Conservation (phyloP, 768 basidiomycete species). For the Lentinus brumalis region DNA sequence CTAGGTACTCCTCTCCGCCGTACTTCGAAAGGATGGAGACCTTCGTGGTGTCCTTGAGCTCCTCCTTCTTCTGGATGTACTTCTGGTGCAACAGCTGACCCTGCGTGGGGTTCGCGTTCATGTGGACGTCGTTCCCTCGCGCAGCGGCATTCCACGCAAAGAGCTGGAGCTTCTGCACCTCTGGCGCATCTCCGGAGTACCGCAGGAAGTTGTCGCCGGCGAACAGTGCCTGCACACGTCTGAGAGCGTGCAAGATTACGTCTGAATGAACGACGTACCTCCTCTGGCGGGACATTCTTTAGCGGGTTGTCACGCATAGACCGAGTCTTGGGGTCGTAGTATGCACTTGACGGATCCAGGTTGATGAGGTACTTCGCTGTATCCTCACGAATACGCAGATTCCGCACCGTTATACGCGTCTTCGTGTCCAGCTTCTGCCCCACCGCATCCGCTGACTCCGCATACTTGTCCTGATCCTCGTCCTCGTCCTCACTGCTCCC, state of each 20-base stretch:
- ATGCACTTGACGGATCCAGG: slow-evolving; percentile 91
- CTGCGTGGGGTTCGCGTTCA: slow-evolving; percentile 95
- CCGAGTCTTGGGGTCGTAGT: slow-evolving; percentile 99
- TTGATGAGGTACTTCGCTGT: slow-evolving; percentile 99
- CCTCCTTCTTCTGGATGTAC: slow-evolving; percentile 91
- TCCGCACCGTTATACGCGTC: slow-evolving; percentile 96
- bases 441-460: slow-evolving; percentile 95
- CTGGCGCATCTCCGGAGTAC: slow-evolving; percentile 88
- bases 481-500: slow-evolving; percentile 96
- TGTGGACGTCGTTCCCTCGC: slow-evolving; percentile 91
- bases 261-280: slow-evolving; percentile 55
- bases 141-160: slow-evolving; percentile 98
- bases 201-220: slow-evolving; percentile 97
- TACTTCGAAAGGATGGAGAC: slow-evolving; percentile 90
- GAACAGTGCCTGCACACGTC: slow-evolving; percentile 65
- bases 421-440: slow-evolving; percentile 98
- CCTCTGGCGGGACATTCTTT: slow-evolving; percentile 77
- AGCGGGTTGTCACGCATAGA: slow-evolving; percentile 98
- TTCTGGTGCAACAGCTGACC: slow-evolving; percentile 90
- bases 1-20: slow-evolving; percentile 91
- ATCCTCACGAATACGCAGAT: slow-evolving; percentile 97
- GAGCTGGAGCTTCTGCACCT: slow-evolving; percentile 88
- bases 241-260: slow-evolving; percentile 9
- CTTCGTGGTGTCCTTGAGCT: slow-evolving; percentile 85
- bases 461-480: slow-evolving; percentile 97